Conservation (phyloP, 2,329 filamentous ascomycete species). For the Annulohypoxylon truncatum region DNA sequence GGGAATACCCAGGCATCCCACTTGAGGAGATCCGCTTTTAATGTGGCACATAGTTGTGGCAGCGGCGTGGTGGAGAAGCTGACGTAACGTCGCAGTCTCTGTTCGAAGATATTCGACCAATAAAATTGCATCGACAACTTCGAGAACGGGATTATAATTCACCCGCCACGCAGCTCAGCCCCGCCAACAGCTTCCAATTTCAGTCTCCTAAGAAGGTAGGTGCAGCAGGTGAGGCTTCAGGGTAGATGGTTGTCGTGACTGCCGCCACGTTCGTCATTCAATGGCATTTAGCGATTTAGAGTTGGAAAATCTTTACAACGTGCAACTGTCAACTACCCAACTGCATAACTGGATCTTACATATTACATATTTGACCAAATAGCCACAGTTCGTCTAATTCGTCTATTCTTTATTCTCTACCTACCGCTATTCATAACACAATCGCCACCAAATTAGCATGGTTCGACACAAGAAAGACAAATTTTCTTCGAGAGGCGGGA, state of each 20-base stretch:
- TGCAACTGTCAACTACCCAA: too few species aligned
- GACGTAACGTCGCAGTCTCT: conserved; percentile 11
- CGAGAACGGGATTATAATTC: conserved; percentile 15
- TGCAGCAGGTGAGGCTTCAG: conserved; percentile 2
- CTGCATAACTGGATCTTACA: background rate
- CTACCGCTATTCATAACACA: background rate
- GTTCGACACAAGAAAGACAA: conserved; percentile 96
- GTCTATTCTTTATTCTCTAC: background rate
- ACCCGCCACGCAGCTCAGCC: conserved; percentile 15
- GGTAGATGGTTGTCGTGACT: conserved; percentile 6
- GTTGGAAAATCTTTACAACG: background rate
- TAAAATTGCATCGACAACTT: background rate
- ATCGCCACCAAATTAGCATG: conserved; percentile 64
- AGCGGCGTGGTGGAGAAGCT: conserved; percentile 24
- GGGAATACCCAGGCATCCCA: conserved; percentile 23
- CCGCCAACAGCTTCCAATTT: conserved; percentile 5
- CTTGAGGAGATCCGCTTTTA: background rate
- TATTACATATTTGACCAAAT: too few species aligned
- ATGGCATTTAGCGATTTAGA: conserved; percentile 11
- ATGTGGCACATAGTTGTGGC: conserved; percentile 32
- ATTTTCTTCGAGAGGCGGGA: conserved; percentile 77
- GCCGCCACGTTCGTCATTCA: conserved; percentile 36
- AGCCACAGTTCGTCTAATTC: background rate
- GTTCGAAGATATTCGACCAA: background rate
- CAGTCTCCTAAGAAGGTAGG: too few species aligned